phyloP scores from a whole-genome alignment of 1,139 yeast genomes.

The Suhomyces kunorum region DNA sequence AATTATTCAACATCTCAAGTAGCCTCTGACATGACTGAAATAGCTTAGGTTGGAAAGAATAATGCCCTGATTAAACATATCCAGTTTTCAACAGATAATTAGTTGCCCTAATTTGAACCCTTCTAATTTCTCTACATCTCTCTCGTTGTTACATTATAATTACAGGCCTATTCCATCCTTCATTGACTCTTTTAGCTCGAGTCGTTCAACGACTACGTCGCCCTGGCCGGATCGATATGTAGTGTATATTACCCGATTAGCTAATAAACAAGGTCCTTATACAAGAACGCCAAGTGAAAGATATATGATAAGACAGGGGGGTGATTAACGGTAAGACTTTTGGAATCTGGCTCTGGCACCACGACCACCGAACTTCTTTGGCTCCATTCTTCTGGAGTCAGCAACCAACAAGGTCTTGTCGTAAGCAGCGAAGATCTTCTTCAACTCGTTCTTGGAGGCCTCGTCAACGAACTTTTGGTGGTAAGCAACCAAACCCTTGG shows the following conservation, averaged over 20 bases:
- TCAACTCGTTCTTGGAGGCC: constrained; percentile 98
- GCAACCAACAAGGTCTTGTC: constrained; percentile 99
- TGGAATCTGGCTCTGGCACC: constrained; percentile 99
- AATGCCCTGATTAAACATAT: no score
- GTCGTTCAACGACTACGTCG: background rate
- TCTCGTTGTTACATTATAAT: background rate
- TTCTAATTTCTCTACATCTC: background rate
- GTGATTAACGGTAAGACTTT: constrained; percentile 95
- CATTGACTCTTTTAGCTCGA: background rate
- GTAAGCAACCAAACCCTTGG: constrained; percentile 99
- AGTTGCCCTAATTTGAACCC: background rate
- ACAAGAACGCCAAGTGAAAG: constrained; percentile 15
- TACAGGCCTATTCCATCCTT: background rate
- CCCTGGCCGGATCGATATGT: constrained; percentile 8
- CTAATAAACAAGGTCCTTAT: constrained; percentile 19
- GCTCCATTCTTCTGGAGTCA: constrained; percentile 99
- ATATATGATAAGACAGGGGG: constrained; percentile 15
- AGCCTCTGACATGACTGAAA: no score
- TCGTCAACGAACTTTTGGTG: constrained; percentile 99
- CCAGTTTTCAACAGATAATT: no score
- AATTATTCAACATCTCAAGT: no score
- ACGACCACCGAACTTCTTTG: constrained; percentile 99
- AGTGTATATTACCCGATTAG: constrained; percentile 20
- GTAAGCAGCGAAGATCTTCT: constrained; percentile 96
- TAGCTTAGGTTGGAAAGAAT: no score